Evolutionary conservation across 352 stramenopile genomes (phyloP), one percentile per base, ranked within the genome.

Genomic region (Pythium sukuiense): DNA sequence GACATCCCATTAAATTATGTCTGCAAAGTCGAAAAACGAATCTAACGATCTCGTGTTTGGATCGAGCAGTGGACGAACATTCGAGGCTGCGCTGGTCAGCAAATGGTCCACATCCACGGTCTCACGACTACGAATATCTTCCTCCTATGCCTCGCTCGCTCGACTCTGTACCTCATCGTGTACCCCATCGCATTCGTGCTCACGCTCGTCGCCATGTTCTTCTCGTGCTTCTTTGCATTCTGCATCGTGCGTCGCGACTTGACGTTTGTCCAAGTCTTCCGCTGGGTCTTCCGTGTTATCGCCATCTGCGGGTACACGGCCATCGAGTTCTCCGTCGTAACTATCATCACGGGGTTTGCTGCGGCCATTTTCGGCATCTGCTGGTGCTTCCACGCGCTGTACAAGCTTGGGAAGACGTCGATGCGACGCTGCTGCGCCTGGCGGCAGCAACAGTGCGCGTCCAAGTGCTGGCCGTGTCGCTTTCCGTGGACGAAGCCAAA

Each of bases 31-130:
- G n/a, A n/a, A n/a, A n/a, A n/a, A n/a, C n/a, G n/a, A n/a, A n/a
- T n/a, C n/a, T n/a, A n/a, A n/a, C n/a, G n/a, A n/a, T n/a, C n/a
- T n/a, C n/a, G n/a, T n/a, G 18, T 14, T 52, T 29, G 26, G 18
- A 39, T 39, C 29, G 5, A 12, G 45, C 54, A 75, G 69, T 75
- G 69, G 69, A 71, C 60, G 35, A 74, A 74, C 37, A 46, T 74
- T 8, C 32, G 49, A 14, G 67, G 67, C 8, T 74, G 67, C 30
- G 57, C 67, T 2, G 67, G 67, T 35, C 53, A 65, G 39, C 69
- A 75, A 71, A 75, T 72, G 63, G 61, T 66, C 20, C 62, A 75
- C 39, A 53, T 65, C n/a, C 60, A 66, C 41, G 57, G 53, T 1
- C 32, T 62, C 50, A 60, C 55, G 30, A 70, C 62, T 6, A 55